phyloP scores from a whole-genome alignment of 2,329 filamentous ascomycete species.

The Aureobasidium sp. region DNA sequence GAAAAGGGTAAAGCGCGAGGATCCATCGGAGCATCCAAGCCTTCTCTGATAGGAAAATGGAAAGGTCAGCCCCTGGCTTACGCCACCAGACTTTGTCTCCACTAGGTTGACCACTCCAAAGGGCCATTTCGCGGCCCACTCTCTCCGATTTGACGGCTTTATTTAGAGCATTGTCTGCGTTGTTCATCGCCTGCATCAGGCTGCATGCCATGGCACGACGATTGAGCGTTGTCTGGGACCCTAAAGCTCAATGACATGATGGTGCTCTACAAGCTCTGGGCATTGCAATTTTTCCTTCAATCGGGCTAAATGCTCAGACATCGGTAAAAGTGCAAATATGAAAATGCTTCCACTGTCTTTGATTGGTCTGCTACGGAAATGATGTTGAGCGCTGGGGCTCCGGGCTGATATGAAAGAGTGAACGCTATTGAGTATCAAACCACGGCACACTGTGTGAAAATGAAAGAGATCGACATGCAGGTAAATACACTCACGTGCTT shows the following conservation, averaged over 20 bases:
- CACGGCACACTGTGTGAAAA: neutral
- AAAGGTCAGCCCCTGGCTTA: conserved; percentile 8
- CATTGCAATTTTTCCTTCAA: neutral
- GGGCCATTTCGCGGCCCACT: conserved; percentile 4
- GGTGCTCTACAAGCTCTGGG: neutral
- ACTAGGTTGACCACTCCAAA: neutral
- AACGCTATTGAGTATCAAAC: neutral
- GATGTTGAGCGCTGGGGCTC: no score
- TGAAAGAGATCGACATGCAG: conserved; percentile 12
- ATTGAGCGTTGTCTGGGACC: neutral
- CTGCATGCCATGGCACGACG: conserved; percentile 7
- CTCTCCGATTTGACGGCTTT: conserved; percentile 11
- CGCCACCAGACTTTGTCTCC: conserved; percentile 2
- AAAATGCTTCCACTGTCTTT: neutral
- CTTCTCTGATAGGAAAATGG: conserved; percentile 5
- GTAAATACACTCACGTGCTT: conserved; percentile 12
- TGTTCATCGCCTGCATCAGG: conserved; percentile 9
- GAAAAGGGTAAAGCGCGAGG: neutral
- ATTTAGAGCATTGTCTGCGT: conserved; percentile 11
- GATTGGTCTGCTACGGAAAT: neutral
- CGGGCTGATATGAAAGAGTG: neutral
- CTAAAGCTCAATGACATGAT: conserved; percentile 8
- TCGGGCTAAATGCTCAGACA: neutral
- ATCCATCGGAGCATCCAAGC: neutral
- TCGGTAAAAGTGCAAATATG: neutral